phyloP scores from a whole-genome alignment of 2,329 filamentous ascomycete genomes.

The Trichoderma oligosporum region DNA sequence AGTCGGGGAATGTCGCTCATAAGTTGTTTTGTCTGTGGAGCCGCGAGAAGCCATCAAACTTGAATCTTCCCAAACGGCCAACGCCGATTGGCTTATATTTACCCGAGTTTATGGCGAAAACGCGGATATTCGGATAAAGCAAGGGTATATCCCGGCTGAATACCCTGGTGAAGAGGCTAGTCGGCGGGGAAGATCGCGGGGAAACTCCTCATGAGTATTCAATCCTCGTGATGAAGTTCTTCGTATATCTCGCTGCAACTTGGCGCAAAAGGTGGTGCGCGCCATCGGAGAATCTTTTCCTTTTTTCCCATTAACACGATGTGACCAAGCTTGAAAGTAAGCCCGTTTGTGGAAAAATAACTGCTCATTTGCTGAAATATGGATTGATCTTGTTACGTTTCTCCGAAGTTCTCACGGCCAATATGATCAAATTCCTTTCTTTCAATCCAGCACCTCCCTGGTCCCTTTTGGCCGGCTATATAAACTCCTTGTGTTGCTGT shows the following conservation, averaged over 20 bases:
- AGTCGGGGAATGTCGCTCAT: constrained; percentile 7
- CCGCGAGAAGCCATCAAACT: too few relatives aligned
- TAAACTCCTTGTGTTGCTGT: neutral
- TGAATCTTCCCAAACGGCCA: too few relatives aligned
- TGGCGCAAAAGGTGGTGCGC: neutral
- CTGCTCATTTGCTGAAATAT: neutral
- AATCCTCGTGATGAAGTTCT: constrained; percentile 9
- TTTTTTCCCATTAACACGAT: neutral
- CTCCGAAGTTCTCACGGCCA: constrained; percentile 8
- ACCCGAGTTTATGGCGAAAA: neutral
- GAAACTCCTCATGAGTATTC: constrained; percentile 4
- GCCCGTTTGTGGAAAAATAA: constrained; percentile 2
- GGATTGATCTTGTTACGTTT: constrained; percentile 1
- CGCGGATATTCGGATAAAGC: neutral
- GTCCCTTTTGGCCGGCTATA: constrained; percentile 10
- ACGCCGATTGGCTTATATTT: neutral
- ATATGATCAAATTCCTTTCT: neutral
- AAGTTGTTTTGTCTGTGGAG: too few relatives aligned
- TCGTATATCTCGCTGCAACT: too few relatives aligned
- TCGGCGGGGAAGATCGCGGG: constrained; percentile 15
- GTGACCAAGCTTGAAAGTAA: constrained; percentile 4
- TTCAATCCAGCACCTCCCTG: neutral
- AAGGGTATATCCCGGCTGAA: neutral
- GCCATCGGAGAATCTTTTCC: constrained; percentile 13
- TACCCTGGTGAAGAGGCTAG: neutral